These are phyloP conservation scores for Ceratobasidium sp. DNA, from an alignment of 1,284 basidiomycete species.

Conservation along the genomic window DNA sequence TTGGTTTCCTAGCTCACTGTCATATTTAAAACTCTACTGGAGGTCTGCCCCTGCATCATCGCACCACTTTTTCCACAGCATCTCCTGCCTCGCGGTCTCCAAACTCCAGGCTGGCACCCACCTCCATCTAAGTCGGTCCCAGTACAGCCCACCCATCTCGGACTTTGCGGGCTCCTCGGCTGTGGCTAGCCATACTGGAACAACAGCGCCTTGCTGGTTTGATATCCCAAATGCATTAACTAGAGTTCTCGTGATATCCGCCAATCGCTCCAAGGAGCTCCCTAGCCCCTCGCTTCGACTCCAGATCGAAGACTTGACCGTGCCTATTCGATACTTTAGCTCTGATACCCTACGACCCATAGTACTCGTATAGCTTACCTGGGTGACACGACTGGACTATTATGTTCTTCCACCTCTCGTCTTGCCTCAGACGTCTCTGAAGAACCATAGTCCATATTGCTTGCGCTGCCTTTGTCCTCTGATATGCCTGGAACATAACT, in stretches of 20 bases:
- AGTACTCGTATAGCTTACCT: not conserved
- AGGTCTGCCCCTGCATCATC: constrained; percentile 13
- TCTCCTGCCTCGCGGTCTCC: constrained; percentile 22
- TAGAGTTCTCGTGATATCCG: not conserved
- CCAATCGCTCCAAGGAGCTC: too few relatives aligned
- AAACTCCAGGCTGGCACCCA: constrained; percentile 44
- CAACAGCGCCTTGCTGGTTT: constrained; percentile 39
- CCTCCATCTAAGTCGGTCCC: constrained; percentile 45
- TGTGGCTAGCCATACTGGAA: constrained; percentile 33
- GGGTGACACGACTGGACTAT: constrained; percentile 39
- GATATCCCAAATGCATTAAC: constrained; percentile 29
- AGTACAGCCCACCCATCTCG: constrained; percentile 40
- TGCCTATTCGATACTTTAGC: not conserved
- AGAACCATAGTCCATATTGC: constrained; percentile 40
- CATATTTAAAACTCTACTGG: too few relatives aligned
- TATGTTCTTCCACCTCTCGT: constrained; percentile 31
- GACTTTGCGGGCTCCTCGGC: constrained; percentile 8
- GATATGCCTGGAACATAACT: constrained; percentile 29
- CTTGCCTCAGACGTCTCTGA: constrained; percentile 7
- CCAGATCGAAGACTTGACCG: constrained; percentile 16
- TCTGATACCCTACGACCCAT: not conserved
- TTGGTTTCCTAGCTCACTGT: too few relatives aligned
- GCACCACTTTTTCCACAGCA: constrained; percentile 42
- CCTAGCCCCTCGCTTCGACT: not conserved
- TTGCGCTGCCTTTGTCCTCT: constrained; percentile 34